Evolutionary conservation across 75 land plant species (phyloP), one percentile per base, ranked within the genome.

Genomic region (Larix kaempferi): DNA sequence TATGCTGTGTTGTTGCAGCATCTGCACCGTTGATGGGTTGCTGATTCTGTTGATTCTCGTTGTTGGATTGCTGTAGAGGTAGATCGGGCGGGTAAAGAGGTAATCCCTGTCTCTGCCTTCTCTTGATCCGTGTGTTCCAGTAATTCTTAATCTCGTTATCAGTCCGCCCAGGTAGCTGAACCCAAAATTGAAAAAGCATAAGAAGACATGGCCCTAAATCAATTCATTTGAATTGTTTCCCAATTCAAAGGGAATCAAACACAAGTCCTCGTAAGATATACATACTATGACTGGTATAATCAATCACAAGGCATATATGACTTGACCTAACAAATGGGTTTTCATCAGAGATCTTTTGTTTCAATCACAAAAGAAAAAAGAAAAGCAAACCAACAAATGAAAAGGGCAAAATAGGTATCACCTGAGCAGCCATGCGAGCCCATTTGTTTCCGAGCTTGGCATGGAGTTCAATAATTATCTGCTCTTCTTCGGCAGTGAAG

Each of bases 61-160:
- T 78, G 35, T 76, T 52, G 14, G 73, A 63, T 60, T 81, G 82
- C 73, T 69, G 73, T 11, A 80, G 35, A 75, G 78, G 81, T 52
- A 93, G 65, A 76, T 91, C 93, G 33, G 87, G 84, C 29, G 98
- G 98, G 65, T 95, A 95, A 14, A 95, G 84, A 8, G 98, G 94
- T 41, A 89, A 79, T 16, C 98, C 98, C 55, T 92, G 93, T 69
- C 98, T 89, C 66, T 85, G 87, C 17, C 87, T 87, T 26, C 98
- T 80, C 86, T 95, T 95, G 41, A 95, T 89, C 41, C 95, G 86
- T 0, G 98, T 95, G 77, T 95, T 95, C 98, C 98, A 95, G 75
- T 88, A 95, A 60, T 95, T 95, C 84, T 95, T 95, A 73, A 95
- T 93, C 80, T 95, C 98, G 74, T 95, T 95, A 79, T 95, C 98